phyloP scores from a whole-genome alignment of 805 yeast genomes.

The Saturnispora hagleri region DNA sequence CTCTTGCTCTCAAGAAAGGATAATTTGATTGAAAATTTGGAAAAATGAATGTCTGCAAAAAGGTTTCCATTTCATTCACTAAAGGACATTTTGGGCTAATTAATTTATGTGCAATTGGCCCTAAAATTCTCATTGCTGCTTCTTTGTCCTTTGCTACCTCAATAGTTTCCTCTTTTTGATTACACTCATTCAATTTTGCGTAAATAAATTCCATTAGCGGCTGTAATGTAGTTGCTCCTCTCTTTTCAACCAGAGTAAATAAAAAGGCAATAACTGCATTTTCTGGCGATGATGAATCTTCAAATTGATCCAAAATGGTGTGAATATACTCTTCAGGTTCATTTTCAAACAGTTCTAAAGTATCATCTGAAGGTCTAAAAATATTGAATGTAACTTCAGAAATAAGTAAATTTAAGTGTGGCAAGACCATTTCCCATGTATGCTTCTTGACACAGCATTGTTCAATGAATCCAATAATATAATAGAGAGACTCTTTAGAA shows the following conservation, averaged over 20 bases:
- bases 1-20: slow-evolving; percentile 68
- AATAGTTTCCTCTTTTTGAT: slow-evolving; percentile 30
- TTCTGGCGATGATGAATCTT: slow-evolving; percentile 57
- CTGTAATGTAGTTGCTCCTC: slow-evolving; percentile 50
- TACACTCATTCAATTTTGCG: slow-evolving; percentile 34
- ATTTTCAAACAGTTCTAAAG: slow-evolving; percentile 68
- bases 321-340: slow-evolving; percentile 92
- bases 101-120: slow-evolving; percentile 56
- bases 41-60: slow-evolving; percentile 52
- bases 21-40: slow-evolving; percentile 59
- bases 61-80: slow-evolving; percentile 54
- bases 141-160: slow-evolving; percentile 61
- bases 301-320: slow-evolving; percentile 58
- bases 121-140: slow-evolving; percentile 71
- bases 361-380: slow-evolving; percentile 62
- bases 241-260: slow-evolving; percentile 59
- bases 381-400: slow-evolving; percentile 73
- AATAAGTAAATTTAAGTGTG: slow-evolving; percentile 56
- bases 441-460: slow-evolving; percentile 47
- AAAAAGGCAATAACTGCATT: slow-evolving; percentile 70
- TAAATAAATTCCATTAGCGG: slow-evolving; percentile 55
- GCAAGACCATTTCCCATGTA: slow-evolving; percentile 64
- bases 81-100: slow-evolving; percentile 48
- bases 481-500: slow-evolving; percentile 52
- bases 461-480: slow-evolving; percentile 55